These are phyloP conservation scores for Pyrus hybrid DNA, from an alignment of 331 rosid genomes.

Conservation along the genomic window DNA sequence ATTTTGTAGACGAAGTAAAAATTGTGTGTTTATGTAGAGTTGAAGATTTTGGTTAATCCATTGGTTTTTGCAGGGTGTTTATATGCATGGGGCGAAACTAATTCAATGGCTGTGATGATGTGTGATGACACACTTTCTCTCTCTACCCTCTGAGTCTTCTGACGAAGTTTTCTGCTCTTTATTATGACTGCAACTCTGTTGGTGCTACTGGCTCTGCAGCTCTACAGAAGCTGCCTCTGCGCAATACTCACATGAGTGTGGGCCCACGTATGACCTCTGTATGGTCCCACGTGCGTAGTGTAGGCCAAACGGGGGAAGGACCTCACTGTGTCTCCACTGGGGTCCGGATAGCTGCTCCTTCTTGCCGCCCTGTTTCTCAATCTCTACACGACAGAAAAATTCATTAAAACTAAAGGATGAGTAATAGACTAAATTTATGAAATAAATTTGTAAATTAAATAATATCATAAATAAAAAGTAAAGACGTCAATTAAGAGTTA, in stretches of 20 bases:
- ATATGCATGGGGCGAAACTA: constrained; percentile 40
- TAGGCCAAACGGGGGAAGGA: not conserved
- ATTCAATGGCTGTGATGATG: constrained; percentile 14
- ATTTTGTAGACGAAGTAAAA: constrained; percentile 16
- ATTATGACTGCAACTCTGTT: constrained; percentile 79
- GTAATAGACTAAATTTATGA: no score
- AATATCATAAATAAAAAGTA: no score
- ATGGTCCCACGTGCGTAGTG: constrained; percentile 1
- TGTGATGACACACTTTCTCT: constrained; percentile 22
- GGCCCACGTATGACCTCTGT: not conserved
- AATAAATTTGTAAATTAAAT: no score
- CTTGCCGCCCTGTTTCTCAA: constrained; percentile 80
- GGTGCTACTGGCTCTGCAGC: constrained; percentile 3
- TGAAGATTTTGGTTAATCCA: constrained; percentile 8
- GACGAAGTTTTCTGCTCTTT: constrained; percentile 43
- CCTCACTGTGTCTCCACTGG: not conserved
- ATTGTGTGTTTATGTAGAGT: constrained; percentile 21
- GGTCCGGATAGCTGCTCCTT: constrained; percentile 1
- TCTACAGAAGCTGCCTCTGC: constrained; percentile 15
- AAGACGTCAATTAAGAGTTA: no score
- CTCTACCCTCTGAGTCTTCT: not conserved
- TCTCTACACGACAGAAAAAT: constrained; percentile 36
- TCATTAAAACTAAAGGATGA: constrained; percentile 20
- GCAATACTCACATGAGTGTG: constrained; percentile 6
- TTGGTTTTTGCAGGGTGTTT: constrained; percentile 34